Evolutionary conservation across 1,284 basidiomycete species (phyloP), one percentile per base, ranked within the genome.

Genomic region (Leucoagaricus sp.): DNA sequence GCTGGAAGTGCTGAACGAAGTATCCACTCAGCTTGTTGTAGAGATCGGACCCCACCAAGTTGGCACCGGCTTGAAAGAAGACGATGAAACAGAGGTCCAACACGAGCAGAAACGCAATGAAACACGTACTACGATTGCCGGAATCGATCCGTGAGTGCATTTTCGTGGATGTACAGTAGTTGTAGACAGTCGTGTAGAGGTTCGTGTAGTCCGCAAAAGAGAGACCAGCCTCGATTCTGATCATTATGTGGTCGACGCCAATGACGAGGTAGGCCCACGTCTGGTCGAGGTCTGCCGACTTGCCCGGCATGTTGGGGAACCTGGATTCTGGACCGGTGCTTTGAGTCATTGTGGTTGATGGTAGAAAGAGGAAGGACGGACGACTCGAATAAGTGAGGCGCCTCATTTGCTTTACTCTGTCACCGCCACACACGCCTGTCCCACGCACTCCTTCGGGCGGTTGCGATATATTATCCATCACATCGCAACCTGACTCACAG

Each of bases 161-260:
- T 68, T 90, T 87, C n/a, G 87, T 91, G 23, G 87, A 91, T 21
- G 94, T 98, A 72, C 96, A 98, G 70, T 96, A 98, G 76, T 98
- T 96, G 82, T 98, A 98, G 8, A 93, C 92, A 41, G 94, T 90
- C 53, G 93, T 94, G 74, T 97, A 98, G 54, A 96, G 83, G 66
- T 87, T 85, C 79, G 96, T 96, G 75, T 98, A 98, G 69, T 92
- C 93, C 57, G 86, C 84, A 75, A 94, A 96, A 26, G 91, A 92
- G 69, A 98, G 90, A 58, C 95, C 95, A 15, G 87, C 84, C 64
- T 93, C 88, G 36, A 94, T 83, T 68, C 90, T 84, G 58, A 87
- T 93, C 93, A 95, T 95, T 76, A 95, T 94, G 71, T 94, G 92
- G 72, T 95, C 91, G 58, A 97, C 93, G 48, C 95, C 95, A 57